These are phyloP conservation scores for Globisporangium paroecandrum DNA, from an alignment of 352 stramenopile species.

Conservation along the genomic window DNA sequence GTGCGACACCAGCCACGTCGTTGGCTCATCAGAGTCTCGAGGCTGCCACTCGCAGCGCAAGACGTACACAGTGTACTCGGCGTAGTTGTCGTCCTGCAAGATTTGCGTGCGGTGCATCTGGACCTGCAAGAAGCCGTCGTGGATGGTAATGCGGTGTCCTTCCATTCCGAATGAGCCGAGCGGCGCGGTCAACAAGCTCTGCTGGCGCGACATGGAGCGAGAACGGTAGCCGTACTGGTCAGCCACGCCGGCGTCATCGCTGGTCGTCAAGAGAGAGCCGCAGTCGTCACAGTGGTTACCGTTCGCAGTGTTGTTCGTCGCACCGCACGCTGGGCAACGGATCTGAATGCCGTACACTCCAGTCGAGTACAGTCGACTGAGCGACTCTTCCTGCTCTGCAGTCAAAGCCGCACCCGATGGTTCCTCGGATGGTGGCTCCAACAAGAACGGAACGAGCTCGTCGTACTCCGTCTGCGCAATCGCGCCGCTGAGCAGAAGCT, in stretches of 20 bases:
- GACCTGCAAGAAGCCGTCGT: constrained; percentile 81
- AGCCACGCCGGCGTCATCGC: constrained; percentile 47
- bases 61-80: constrained; percentile 88
- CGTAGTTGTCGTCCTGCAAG: constrained; percentile 87
- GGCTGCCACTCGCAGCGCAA: constrained; percentile 82
- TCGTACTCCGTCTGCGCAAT: constrained; percentile 86
- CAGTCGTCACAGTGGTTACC: constrained; percentile 86
- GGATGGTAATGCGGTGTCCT: constrained; percentile 74
- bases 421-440: constrained; percentile 64
- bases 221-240: constrained; percentile 56
- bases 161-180: constrained; percentile 78
- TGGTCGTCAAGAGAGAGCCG: constrained; percentile 79
- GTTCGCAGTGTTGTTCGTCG: constrained; percentile 87
- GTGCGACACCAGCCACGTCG: constrained; percentile 68
- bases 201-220: constrained; percentile 55
- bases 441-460: constrained; percentile 82
- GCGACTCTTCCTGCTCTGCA: constrained; percentile 78
- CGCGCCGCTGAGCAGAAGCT: constrained; percentile 74
- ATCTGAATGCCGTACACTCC: constrained; percentile 85
- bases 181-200: constrained; percentile 61
- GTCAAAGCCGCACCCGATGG: constrained; percentile 61
- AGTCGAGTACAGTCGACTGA: constrained; percentile 72
- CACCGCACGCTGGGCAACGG: constrained; percentile 78
- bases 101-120: constrained; percentile 86
- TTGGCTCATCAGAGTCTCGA: constrained; percentile 47